Conservation (phyloP, 2,329 filamentous ascomycete genomes). For the Colletotrichum tanaceti region DNA sequence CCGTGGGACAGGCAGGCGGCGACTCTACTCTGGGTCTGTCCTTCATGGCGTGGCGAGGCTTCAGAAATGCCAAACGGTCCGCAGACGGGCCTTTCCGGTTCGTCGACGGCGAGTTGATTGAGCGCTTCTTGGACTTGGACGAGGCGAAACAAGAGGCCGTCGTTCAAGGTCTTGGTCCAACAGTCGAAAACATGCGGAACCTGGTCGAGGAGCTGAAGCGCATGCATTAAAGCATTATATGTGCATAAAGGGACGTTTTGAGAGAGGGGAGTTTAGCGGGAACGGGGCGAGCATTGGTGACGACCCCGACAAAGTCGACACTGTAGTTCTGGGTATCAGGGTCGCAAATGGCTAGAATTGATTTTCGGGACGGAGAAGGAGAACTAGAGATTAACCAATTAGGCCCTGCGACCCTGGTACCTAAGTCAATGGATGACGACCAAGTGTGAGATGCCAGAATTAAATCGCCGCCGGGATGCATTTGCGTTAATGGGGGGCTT, state of each 20-base stretch:
- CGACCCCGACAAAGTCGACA: neutral
- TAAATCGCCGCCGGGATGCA: neutral
- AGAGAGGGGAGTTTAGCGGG: constrained; percentile 1
- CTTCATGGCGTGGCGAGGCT: constrained; percentile 85
- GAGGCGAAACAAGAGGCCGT: constrained; percentile 66
- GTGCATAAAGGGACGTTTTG: constrained; percentile 15
- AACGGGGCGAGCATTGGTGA: neutral
- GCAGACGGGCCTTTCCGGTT: constrained; percentile 85
- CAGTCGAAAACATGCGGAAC: constrained; percentile 71
- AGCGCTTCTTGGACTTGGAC: constrained; percentile 81
- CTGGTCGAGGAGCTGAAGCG: constrained; percentile 72
- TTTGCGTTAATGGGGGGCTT: constrained; percentile 26
- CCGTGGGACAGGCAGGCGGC: constrained; percentile 74
- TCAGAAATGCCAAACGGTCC: constrained; percentile 77
- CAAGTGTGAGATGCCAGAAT: neutral
- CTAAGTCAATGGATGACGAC: too few species aligned
- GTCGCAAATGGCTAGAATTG: too few species aligned
- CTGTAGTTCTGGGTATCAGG: neutral
- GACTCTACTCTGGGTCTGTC: constrained; percentile 26
- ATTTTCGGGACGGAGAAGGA: neutral
- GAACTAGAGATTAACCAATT: neutral
- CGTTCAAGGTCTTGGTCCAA: constrained; percentile 67
- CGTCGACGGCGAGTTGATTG: constrained; percentile 91
- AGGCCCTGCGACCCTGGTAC: too few species aligned
- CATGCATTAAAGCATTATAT: constrained; percentile 62